A percentile compares a stretch with the other conserved stretches of the same genome.
Evolutionary conservation across 768 basidiomycete genomes (phyloP).

Genomic region (Leucocoprinus sp.): DNA sequence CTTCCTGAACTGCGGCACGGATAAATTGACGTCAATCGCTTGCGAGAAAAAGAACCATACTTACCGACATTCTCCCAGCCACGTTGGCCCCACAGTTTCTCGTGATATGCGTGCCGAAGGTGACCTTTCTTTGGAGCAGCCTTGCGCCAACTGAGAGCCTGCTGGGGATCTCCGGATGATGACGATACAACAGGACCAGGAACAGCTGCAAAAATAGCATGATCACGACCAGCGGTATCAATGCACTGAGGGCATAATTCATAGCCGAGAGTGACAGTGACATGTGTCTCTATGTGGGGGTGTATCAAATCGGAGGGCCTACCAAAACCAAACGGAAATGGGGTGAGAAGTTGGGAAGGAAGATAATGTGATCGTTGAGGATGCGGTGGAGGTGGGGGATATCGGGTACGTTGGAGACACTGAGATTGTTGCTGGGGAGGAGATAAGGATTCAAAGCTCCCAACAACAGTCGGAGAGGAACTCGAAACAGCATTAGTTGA

Average conservation of each 20-base stretch:
- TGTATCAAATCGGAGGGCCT: constrained; percentile 11
- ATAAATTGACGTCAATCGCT: constrained; percentile 2
- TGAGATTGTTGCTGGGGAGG: constrained; percentile 12
- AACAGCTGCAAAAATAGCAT: constrained; percentile 56
- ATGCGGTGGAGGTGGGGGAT: not conserved
- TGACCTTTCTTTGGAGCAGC: constrained; percentile 72
- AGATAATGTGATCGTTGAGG: constrained; percentile 34
- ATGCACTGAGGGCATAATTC: constrained; percentile 83
- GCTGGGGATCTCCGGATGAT: constrained; percentile 45
- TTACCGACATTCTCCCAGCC: constrained; percentile 89
- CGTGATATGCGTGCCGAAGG: constrained; percentile 75
- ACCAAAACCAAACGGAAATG: constrained; percentile 16
- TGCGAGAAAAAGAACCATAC: constrained; percentile 20
- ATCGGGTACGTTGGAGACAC: not conserved
- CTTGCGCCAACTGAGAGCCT: constrained; percentile 51
- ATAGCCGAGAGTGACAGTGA: constrained; percentile 41
- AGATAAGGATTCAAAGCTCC: constrained; percentile 12
- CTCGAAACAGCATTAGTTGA: constrained; percentile 15
- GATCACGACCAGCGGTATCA: constrained; percentile 66
- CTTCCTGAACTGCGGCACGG: constrained; percentile 50
- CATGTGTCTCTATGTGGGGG: constrained; percentile 11
- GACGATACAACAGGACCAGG: constrained; percentile 35
- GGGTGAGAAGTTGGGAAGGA: constrained; percentile 16
- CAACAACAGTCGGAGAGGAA: constrained; percentile 33
- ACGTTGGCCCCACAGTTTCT: constrained; percentile 75